Percentiles rank a stretch among this genome's conserved stretches.
Evolutionary conservation across 2,329 filamentous ascomycete species (phyloP).

Genomic region (Sporothrix luriei): DNA sequence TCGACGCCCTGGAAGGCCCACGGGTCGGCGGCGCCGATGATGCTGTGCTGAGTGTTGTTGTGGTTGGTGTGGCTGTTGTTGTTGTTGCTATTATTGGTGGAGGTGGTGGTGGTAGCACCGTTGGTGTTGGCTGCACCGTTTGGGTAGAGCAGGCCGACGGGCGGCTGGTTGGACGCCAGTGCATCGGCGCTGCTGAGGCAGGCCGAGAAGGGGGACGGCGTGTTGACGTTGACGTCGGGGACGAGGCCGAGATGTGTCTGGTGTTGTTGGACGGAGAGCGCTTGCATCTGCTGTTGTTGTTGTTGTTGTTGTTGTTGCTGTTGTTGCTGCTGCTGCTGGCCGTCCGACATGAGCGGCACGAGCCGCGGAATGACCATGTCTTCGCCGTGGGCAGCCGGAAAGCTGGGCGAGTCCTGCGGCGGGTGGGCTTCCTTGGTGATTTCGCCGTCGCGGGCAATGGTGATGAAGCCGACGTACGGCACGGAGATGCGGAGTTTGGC

Average conservation of each 20-base stretch:
- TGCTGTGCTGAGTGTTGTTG: neutral
- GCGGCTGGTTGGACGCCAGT: neutral
- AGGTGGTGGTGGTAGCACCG: neutral
- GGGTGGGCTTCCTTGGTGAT: constrained; percentile 29
- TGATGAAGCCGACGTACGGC: constrained; percentile 49
- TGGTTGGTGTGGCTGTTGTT: neutral
- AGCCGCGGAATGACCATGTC: constrained; percentile 6
- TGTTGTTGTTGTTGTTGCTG: neutral
- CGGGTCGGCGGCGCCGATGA: constrained; percentile 37
- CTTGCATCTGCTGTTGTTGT: neutral
- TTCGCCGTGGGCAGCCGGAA: neutral
- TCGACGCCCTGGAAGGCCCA: constrained; percentile 45
- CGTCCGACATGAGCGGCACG: neutral
- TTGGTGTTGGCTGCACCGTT: neutral
- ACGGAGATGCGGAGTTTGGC: constrained; percentile 43
- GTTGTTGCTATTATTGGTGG: too few relatives aligned
- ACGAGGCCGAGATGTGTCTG: neutral
- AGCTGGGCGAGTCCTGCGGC: neutral
- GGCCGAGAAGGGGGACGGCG: neutral
- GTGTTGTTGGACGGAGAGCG: neutral
- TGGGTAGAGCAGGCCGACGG: neutral
- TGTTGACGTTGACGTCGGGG: constrained; percentile 8
- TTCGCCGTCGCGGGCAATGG: constrained; percentile 39
- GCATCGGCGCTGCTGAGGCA: neutral
- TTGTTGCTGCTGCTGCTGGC: neutral